Evolutionary conservation across 139 green algal genomes (phyloP), one percentile per base, ranked within the genome.

Genomic region (Chlamydomonas incerta): DNA sequence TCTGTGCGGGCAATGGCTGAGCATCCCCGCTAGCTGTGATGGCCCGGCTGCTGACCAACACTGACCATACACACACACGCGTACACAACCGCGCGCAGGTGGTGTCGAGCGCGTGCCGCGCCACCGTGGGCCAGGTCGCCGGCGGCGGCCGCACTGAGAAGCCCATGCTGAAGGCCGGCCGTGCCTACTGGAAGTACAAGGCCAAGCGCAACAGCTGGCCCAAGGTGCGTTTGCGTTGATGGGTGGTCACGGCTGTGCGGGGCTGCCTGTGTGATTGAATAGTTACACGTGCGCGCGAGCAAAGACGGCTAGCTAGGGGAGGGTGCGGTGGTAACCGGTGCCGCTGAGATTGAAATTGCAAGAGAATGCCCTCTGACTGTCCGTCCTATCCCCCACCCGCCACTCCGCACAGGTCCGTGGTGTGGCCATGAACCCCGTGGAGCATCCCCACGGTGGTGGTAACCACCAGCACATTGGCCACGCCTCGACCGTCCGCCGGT

Each of bases 401-500:
- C n/a, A n/a, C n/a, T n/a, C 24, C 14, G 34, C 37, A n/a, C 85
- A 90, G 91, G 95, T 98, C 81, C 96, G 98, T 95, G 98, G 98
- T 98, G 98, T 99, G 94, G 98, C 98, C 72, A 99, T 99, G 98
- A 99, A 99, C 96, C 98, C 98, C 66, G 97, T 99, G 90, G 98
- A 99, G 96, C 98, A 99, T 89, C 98, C 98, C 85, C 98, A 99
- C 87, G 98, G 98, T 93, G 98, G 98, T 96, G 98, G 98, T 96
- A 99, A 99, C 94, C 98, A 99, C 92, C 98, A 99, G 96, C 98
- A 99, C 92, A 99, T 99, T 93, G 98, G 98, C 70, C 98, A 99
- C 92, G 95, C 98, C 26, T 99, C 98, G 66, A 99, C 98, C 63
- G 94, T 99, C 77, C 93, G 93, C 83, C 92, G 98, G 72, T 95